Evolutionary conservation across 2,329 filamentous ascomycete species (phyloP).

Genomic region (Phyllosticta citrichinensis): DNA sequence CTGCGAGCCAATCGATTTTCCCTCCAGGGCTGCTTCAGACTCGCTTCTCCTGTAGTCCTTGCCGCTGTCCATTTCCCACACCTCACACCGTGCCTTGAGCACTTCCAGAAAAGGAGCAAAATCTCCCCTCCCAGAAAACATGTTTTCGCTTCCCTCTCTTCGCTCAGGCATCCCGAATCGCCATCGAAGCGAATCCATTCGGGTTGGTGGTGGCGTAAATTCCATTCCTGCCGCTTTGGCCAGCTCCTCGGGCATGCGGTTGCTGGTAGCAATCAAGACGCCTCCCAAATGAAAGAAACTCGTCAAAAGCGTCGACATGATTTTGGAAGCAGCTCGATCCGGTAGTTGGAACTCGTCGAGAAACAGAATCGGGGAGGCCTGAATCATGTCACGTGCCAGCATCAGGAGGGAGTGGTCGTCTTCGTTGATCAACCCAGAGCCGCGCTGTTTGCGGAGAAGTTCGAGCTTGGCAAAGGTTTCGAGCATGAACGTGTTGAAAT

Average conservation of each 20-base stretch:
- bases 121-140: conserved; percentile 44
- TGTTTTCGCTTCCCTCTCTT: conserved; percentile 23
- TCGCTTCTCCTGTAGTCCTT: conserved; percentile 55
- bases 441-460: conserved; percentile 39
- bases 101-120: conserved; percentile 69
- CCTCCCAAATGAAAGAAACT: conserved; percentile 74
- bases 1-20: background rate
- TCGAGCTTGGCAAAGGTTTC: conserved; percentile 66
- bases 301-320: conserved; percentile 68
- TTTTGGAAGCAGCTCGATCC: conserved; percentile 67
- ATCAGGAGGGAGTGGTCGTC: conserved; percentile 61
- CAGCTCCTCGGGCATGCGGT: conserved; percentile 74
- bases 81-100: conserved; percentile 65
- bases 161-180: conserved; percentile 31
- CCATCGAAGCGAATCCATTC: conserved; percentile 42
- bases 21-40: background rate
- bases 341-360: conserved; percentile 78
- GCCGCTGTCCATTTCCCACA: conserved; percentile 73
- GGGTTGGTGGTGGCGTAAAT: conserved; percentile 47
- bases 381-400: conserved; percentile 66
- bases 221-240: conserved; percentile 64
- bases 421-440: conserved; percentile 14
- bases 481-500: conserved; percentile 82
- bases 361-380: conserved; percentile 66
- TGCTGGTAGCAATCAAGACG: conserved; percentile 69